A percentile compares a stretch with the other conserved stretches of the same genome.
Conservation (phyloP, 306 rosid genomes). For the Rubus parviflorus region DNA sequence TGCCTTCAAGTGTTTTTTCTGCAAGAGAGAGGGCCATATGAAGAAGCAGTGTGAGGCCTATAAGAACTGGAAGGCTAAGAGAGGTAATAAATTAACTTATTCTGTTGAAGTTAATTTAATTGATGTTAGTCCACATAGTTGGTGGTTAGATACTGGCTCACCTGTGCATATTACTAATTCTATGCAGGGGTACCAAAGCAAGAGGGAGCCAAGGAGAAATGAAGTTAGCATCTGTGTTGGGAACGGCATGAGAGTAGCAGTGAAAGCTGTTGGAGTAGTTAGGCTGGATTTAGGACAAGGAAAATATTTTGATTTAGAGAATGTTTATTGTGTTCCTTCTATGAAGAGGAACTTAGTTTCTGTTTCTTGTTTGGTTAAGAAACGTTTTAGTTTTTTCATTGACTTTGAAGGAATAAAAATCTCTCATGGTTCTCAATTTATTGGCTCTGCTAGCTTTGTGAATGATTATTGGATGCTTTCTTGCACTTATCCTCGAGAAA, state of each 20-base stretch:
- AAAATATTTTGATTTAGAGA: neutral
- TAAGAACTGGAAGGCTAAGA: neutral
- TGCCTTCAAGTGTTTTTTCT: neutral
- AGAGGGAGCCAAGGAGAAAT: neutral
- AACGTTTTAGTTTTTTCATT: neutral
- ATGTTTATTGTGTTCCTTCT: neutral
- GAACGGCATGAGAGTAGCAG: neutral
- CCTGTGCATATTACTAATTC: neutral
- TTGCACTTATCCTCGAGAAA: neutral
- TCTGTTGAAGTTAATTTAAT: neutral
- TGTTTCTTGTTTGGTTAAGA: neutral
- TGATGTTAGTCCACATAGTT: neutral
- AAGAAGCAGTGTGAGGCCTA: neutral
- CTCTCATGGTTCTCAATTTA: neutral
- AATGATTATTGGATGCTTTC: neutral
- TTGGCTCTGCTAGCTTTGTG: neutral
- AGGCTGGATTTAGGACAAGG: neutral
- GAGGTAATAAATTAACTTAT: neutral
- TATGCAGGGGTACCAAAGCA: neutral
- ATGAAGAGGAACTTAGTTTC: neutral
- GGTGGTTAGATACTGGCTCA: conserved; percentile 11
- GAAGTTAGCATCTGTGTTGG: neutral
- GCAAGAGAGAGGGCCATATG: neutral
- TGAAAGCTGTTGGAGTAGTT: neutral
- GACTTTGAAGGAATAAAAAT: neutral